Evolutionary conservation across 1,139 yeast species (phyloP).

Genomic region (Zygosaccharomyces sapae): DNA sequence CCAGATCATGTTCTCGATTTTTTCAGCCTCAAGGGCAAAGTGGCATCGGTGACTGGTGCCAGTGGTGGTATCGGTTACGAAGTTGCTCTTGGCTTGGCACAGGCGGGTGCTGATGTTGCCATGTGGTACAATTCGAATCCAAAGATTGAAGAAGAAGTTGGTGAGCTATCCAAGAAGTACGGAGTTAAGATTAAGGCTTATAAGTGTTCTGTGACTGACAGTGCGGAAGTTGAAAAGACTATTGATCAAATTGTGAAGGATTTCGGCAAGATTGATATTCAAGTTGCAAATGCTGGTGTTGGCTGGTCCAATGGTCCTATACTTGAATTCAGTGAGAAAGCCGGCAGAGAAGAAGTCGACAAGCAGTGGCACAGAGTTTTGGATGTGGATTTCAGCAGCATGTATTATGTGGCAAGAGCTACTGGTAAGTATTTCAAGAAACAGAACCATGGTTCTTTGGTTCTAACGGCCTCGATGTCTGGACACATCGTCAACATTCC

Average conservation of each 20-base stretch:
- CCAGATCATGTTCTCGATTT: constrained; percentile 42
- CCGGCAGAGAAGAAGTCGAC: constrained; percentile 41
- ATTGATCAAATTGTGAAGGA: constrained; percentile 59
- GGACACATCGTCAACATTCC: constrained; percentile 87
- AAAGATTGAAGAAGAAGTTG: constrained; percentile 55
- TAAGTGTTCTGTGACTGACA: constrained; percentile 62
- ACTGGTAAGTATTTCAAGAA: constrained; percentile 70
- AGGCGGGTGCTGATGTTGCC: constrained; percentile 88
- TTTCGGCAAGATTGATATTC: constrained; percentile 73
- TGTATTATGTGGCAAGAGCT: constrained; percentile 67
- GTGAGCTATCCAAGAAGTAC: constrained; percentile 45
- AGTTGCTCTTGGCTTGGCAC: constrained; percentile 81
- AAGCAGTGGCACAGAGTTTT: constrained; percentile 58
- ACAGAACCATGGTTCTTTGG: constrained; percentile 68
- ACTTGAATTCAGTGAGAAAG: constrained; percentile 41
- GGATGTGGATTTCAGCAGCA: constrained; percentile 70
- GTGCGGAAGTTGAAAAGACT: constrained; percentile 54
- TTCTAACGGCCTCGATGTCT: constrained; percentile 87
- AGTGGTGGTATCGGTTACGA: constrained; percentile 82
- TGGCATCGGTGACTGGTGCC: constrained; percentile 85
- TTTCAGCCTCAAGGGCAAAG: constrained; percentile 73
- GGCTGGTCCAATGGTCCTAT: constrained; percentile 78
- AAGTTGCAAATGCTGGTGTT: constrained; percentile 89
- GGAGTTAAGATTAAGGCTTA: constrained; percentile 68
- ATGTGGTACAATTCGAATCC: constrained; percentile 74